Evolutionary conservation across 306 rosid genomes (phyloP).

Genomic region (Hippophae rhamnoides): DNA sequence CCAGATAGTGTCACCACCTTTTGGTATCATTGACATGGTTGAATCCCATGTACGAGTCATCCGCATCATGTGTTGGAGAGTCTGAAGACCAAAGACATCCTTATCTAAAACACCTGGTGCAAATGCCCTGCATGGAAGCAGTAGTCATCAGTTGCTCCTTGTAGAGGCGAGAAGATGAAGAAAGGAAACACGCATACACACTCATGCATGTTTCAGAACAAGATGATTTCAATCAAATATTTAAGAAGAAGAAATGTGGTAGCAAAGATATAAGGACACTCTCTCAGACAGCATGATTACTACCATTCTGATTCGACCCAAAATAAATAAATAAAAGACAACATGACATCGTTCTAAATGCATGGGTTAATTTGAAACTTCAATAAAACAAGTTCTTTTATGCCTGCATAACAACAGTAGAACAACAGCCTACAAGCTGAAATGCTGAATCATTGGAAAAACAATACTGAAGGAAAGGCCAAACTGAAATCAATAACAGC

Average conservation of each 20-base stretch:
- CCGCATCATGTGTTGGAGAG: constrained; percentile 46
- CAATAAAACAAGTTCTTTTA: too few relatives aligned
- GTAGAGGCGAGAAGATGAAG: constrained; percentile 4
- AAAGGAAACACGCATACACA: too few relatives aligned
- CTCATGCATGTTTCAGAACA: too few relatives aligned
- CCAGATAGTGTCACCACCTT: constrained; percentile 81
- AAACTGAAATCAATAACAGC: neutral
- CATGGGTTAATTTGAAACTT: too few relatives aligned
- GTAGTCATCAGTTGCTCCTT: constrained; percentile 5
- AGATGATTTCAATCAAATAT: too few relatives aligned
- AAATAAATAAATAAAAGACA: neutral
- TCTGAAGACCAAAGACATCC: constrained; percentile 46
- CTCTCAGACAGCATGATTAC: too few relatives aligned
- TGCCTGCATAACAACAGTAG: too few relatives aligned
- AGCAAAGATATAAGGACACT: too few relatives aligned
- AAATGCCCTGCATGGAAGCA: constrained; percentile 42
- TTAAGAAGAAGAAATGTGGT: too few relatives aligned
- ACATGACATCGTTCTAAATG: neutral
- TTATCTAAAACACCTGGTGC: constrained; percentile 57
- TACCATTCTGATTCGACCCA: neutral
- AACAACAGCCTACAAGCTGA: too few relatives aligned
- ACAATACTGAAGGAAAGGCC: too few relatives aligned
- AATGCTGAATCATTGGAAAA: too few relatives aligned
- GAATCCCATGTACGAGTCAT: constrained; percentile 76
- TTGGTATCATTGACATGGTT: constrained; percentile 59